phyloP scores from a whole-genome alignment of 2,329 filamentous ascomycete genomes.

The Helotiales sp. region DNA sequence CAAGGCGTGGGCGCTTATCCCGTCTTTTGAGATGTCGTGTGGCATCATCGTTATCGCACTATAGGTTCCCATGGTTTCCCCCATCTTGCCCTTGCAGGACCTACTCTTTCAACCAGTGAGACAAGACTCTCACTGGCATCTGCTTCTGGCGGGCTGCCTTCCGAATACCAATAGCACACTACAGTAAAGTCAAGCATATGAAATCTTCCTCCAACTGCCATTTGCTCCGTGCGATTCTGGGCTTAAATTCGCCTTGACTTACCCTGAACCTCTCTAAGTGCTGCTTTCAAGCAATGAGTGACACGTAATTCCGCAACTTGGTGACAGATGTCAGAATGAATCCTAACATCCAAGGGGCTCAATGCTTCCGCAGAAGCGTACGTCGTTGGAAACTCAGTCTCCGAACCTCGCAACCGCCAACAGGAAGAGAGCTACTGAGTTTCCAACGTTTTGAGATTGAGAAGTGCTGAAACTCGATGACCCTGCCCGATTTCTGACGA shows the following conservation, averaged over 20 bases:
- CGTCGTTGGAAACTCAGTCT: background rate
- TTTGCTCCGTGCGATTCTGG: no score
- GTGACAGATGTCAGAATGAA: background rate
- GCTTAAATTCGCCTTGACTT: no score
- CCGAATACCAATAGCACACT: no score
- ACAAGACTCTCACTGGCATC: no score
- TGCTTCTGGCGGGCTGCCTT: no score
- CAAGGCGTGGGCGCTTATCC: background rate
- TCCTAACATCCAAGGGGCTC: no score
- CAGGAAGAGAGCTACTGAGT: background rate
- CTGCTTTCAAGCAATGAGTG: no score
- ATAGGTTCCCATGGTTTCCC: no score
- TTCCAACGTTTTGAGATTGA: background rate
- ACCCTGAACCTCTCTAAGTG: no score
- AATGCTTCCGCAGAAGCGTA: background rate
- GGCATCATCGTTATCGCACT: background rate
- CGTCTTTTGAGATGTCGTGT: background rate
- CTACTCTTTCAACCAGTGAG: background rate
- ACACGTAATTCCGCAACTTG: no score
- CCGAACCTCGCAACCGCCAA: background rate
- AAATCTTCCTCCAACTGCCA: no score
- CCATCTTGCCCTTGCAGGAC: background rate
- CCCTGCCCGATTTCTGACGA: background rate
- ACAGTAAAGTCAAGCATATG: no score
- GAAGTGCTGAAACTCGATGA: background rate